phyloP scores from a whole-genome alignment of 129 eudicot species.

The Erigeron canadensis region DNA sequence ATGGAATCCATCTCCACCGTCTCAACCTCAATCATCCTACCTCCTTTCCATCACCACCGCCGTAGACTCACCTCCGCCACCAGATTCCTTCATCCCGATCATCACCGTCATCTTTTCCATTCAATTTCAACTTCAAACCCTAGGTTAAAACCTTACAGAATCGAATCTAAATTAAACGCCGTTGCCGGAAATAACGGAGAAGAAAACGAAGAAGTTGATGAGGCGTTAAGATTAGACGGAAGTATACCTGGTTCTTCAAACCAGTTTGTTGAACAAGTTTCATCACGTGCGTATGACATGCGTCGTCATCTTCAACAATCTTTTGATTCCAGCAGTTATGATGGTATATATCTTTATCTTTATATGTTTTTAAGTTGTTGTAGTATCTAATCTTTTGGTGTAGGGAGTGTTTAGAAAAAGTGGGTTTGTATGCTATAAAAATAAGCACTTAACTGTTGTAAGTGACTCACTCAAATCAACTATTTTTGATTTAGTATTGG shows the following conservation, averaged over 20 bases:
- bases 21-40: conserved; percentile 64
- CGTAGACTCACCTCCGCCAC: conserved; percentile 42
- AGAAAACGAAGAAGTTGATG: conserved; percentile 67
- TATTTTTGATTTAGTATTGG: conserved; percentile 58
- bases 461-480: background rate
- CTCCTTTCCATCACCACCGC: conserved; percentile 53
- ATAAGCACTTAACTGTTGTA: background rate
- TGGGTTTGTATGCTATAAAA: no score
- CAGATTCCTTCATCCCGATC: conserved; percentile 26
- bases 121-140: conserved; percentile 24
- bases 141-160: conserved; percentile 20
- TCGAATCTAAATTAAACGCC: conserved; percentile 32
- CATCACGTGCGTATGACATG: conserved; percentile 96
- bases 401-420: no score
- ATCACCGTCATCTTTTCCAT: conserved; percentile 12
- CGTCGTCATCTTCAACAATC: conserved; percentile 90
- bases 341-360: conserved; percentile 38
- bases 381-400: background rate
- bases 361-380: background rate
- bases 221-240: conserved; percentile 86
- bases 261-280: conserved; percentile 80
- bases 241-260: conserved; percentile 84
- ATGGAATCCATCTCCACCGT: conserved; percentile 88
- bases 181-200: conserved; percentile 23
- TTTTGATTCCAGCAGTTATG: conserved; percentile 83